Evolutionary conservation across 2,329 filamentous ascomycete species (phyloP).

Genomic region (Setomelanomma holmii): DNA sequence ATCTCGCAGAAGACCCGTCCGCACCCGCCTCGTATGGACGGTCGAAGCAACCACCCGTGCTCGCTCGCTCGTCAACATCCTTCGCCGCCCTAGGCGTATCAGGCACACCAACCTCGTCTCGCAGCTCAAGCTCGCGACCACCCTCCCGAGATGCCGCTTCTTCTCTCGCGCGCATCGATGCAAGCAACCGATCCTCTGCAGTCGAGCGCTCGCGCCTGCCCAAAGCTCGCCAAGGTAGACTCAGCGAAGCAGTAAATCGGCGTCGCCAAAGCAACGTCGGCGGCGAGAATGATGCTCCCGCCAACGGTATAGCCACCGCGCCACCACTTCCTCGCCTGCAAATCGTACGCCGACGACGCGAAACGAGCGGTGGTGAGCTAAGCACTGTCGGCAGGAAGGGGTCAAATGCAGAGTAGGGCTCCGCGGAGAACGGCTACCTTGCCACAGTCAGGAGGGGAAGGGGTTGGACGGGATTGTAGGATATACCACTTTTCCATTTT

Average conservation of each 20-base stretch:
- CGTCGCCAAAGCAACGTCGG: constrained; percentile 33
- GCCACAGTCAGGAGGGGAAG: constrained; percentile 17
- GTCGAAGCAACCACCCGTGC: constrained; percentile 26
- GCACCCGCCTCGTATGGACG: constrained; percentile 27
- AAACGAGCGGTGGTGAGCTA: constrained; percentile 46
- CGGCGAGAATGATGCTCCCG: constrained; percentile 33
- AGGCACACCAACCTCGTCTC: constrained; percentile 23
- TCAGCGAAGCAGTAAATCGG: constrained; percentile 37
- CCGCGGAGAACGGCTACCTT: constrained; percentile 10
- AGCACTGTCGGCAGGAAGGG: constrained; percentile 25
- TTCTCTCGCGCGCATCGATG: constrained; percentile 32
- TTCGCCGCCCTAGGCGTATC: constrained; percentile 28
- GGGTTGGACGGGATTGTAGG: constrained; percentile 18
- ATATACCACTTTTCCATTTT: neutral
- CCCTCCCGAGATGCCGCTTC: constrained; percentile 39
- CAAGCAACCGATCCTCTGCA: constrained; percentile 21
- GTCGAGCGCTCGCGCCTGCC: constrained; percentile 32
- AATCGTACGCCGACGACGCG: constrained; percentile 41
- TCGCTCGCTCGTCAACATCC: constrained; percentile 36
- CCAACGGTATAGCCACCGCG: constrained; percentile 2
- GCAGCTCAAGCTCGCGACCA: constrained; percentile 29
- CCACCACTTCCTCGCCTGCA: constrained; percentile 41
- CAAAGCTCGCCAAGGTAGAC: constrained; percentile 40
- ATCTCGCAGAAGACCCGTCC: constrained; percentile 40
- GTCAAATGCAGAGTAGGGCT: constrained; percentile 23